Base-by-base conservation (phyloP, 768 basidiomycete genomes). In the Pisolithus sp. region DNA sequence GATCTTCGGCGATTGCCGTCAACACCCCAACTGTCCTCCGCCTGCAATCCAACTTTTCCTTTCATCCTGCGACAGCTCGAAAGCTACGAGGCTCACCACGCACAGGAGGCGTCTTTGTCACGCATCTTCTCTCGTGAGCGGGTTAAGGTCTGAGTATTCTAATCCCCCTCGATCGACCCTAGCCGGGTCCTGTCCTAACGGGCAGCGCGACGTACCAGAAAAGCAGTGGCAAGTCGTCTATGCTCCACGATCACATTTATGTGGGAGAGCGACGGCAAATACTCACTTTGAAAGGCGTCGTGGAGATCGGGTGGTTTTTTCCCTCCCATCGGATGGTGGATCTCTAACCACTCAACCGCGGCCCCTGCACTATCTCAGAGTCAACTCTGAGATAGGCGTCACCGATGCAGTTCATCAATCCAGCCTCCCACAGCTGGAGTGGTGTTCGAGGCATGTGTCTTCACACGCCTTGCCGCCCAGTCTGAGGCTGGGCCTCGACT, bases 91-190 rank as follows among this genome's bases (percentile, higher is more conserved):
- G 79, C 81, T 83, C 79, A 78, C 69, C 54, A 69, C 80, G 59
- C 59, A 79, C 81, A 73, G 72, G 72, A 70, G 58, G 63, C 58
- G 31, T 52, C 51, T 42, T 44, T 41, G 44, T n/a, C 36, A 30
- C 31, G 47, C 51, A 54, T 66, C 60, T 58, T 60, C 56, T 52
- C 61, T 80, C 65, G 73, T 79, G 79, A 84, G 82, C 81, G 81
- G 83, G 82, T 77, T 75, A 84, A 85, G 82, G 82, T 85, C 82
- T 82, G 83, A 83, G 81, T 69, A 77, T 80, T 80, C 66, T 60
- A 78, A 69, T 79, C 79, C 78, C 76, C 76, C 75, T 73, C 55
- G 76, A 78, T 75, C 60, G 80, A 68, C 76, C 70, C 77, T 77
- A 78, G 79, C 76, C 58, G 82, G 74, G 76, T 66, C 78, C 68